Evolutionary conservation across 192 early-diverging fungal genomes (phyloP).

Genomic region (Gonapodya prolifera): DNA sequence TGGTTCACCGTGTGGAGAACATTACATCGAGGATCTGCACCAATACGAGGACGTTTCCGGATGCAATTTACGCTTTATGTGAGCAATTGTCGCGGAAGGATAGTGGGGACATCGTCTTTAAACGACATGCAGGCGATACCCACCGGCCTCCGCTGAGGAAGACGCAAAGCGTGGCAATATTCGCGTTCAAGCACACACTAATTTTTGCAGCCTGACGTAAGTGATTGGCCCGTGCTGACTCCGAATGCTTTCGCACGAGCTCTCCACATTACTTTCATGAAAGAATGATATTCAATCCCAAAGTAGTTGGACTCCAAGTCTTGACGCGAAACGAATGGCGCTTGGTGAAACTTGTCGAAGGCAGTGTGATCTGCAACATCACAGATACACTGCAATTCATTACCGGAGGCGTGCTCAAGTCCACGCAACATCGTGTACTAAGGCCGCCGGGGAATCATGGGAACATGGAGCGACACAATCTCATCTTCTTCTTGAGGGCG

Average conservation of each 20-base stretch:
- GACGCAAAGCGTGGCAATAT: neutral
- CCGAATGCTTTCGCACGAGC: too few species aligned
- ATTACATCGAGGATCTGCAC: too few species aligned
- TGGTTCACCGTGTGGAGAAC: too few species aligned
- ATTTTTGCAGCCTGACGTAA: too few species aligned
- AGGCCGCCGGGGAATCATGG: neutral
- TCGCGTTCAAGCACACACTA: neutral
- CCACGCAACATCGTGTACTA: neutral
- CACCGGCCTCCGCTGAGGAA: neutral
- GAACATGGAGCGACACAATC: neutral
- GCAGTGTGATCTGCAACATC: neutral
- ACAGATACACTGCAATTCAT: neutral
- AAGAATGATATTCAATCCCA: neutral
- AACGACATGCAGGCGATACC: neutral
- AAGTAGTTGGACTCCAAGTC: neutral
- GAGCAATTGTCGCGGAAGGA: too few species aligned
- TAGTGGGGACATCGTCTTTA: too few species aligned
- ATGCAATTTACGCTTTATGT: neutral
- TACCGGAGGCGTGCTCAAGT: neutral
- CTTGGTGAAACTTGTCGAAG: neutral
- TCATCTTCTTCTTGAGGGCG: neutral
- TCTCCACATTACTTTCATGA: too few species aligned
- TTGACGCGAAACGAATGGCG: neutral
- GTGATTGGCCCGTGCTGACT: too few species aligned
- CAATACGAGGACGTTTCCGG: neutral